A percentile compares a stretch with the other conserved stretches of the same genome.
These are phyloP conservation scores for Metschnikowia santaceciliae DNA, from an alignment of 805 yeast species.

Conservation along the genomic window DNA sequence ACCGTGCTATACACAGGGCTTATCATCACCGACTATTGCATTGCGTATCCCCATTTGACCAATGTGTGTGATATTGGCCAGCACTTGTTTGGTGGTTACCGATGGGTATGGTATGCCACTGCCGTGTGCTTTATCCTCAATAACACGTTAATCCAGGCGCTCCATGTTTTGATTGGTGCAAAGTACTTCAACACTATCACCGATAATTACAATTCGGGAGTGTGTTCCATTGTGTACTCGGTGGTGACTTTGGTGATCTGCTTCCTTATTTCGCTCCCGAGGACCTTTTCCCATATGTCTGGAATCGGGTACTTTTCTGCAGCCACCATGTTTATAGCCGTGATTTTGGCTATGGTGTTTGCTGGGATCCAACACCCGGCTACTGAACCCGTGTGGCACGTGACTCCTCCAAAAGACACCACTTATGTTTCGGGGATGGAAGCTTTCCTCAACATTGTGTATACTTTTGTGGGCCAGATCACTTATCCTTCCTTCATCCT, in stretches of 20 bases:
- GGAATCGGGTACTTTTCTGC: conserved; percentile 51
- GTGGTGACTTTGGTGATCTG: conserved; percentile 49
- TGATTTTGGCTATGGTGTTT: conserved; percentile 48
- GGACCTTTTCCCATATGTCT: conserved; percentile 54
- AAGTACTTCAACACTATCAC: conserved; percentile 55
- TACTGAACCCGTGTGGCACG: conserved; percentile 31
- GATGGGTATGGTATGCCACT: conserved; percentile 54
- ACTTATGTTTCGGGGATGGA: conserved; percentile 51
- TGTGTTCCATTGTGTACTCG: conserved; percentile 51
- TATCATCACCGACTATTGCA: conserved; percentile 52
- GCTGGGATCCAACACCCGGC: conserved; percentile 47
- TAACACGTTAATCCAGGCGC: conserved; percentile 54
- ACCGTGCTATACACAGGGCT: conserved; percentile 54
- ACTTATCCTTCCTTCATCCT: conserved; percentile 60
- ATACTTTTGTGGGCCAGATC: conserved; percentile 63
- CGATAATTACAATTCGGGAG: conserved; percentile 31
- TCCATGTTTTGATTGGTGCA: conserved; percentile 59
- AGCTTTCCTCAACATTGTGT: conserved; percentile 56
- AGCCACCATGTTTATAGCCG: conserved; percentile 54
- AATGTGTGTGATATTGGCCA: conserved; percentile 60
- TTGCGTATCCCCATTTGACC: conserved; percentile 47
- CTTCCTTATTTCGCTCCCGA: conserved; percentile 49
- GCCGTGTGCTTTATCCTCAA: conserved; percentile 52
- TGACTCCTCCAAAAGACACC: conserved; percentile 46
- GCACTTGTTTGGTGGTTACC: conserved; percentile 47